Evolutionary conservation across 148 eudicot species (phyloP), one percentile per base, ranked within the genome.

Genomic region (Heliosperma pusillum): DNA sequence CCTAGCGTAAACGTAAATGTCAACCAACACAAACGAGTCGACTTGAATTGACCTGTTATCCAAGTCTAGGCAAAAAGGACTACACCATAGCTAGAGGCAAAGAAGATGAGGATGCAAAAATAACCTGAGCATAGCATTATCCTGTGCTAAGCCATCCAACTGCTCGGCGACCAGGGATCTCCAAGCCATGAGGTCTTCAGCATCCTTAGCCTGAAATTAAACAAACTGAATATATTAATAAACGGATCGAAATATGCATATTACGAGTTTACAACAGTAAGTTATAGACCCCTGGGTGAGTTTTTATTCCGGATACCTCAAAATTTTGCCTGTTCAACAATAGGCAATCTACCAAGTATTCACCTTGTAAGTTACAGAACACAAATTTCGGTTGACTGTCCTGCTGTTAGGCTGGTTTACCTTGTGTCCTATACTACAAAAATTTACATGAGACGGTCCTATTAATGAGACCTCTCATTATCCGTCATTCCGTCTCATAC

Each of bases 161-260:
- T 92, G 97, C 73, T 60, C 53, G 42, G 94, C 83, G 80, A 95
- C 90, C 27, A 75, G 73, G 29, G 92, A 89, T 87, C 81, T 95
- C 99, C 99, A 95, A 44, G 97, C 86, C 77, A 81, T 62, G 27
- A 95, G 92, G 53, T 92, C 97, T 40, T 72, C 87, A 42, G 90
- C 90, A 78, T 92, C 90, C 82, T 90, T 86, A 13, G 82, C 81
- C 99, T 95, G 94, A 74, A 84, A 69, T 13, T 74, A 10, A 74
- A 15, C 25, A 45, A 21, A 24, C 74, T 10, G 52, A 47, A 55
- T 67, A 13, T 65, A 65, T 17, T 50, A 50, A 50, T 10, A 17
- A 50, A 50, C 12, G 19, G 3, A 50, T 50, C 19, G 17, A 50
- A 16, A 1, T 50, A 13, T 50, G 16, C 55, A 50, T 16, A 13